Conservation (phyloP, 169 alveolate species). For the Amoebophrya sp. region DNA sequence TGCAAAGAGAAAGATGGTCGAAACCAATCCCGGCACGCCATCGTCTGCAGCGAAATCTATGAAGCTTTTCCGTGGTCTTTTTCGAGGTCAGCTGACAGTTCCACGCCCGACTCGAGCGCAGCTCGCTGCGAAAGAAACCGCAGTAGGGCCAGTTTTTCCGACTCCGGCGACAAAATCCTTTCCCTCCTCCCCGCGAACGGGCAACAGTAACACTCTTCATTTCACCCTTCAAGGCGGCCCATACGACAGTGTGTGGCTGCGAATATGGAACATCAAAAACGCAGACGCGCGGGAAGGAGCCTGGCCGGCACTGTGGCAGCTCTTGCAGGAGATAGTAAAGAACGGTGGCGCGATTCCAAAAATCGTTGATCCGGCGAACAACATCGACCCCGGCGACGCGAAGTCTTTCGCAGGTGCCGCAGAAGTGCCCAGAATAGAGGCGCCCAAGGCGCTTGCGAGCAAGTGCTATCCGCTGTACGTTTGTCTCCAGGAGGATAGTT, state of each 20-base stretch:
- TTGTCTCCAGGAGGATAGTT: neutral
- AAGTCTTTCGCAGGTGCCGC: neutral
- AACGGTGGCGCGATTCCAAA: neutral
- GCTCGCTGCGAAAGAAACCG: neutral
- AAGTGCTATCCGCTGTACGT: neutral
- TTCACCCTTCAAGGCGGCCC: neutral
- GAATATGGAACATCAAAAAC: too few species aligned
- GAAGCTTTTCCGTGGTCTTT: neutral
- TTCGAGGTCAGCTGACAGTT: neutral
- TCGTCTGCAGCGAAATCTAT: neutral
- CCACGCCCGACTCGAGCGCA: neutral
- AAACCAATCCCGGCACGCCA: too few species aligned
- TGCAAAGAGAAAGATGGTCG: neutral
- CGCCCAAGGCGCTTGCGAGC: neutral
- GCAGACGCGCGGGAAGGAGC: too few species aligned
- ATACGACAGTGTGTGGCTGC: neutral
- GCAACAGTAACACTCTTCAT: too few species aligned
- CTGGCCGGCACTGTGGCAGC: neutral
- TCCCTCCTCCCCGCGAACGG: neutral
- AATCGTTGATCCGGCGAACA: too few species aligned
- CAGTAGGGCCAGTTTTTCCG: neutral
- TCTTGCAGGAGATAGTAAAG: neutral
- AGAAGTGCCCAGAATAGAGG: neutral
- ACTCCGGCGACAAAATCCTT: neutral
- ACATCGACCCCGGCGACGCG: too few species aligned